These are phyloP conservation scores for Penicillium psychrosexuale DNA, from an alignment of 2,329 filamentous ascomycete species.

Conservation along the genomic window DNA sequence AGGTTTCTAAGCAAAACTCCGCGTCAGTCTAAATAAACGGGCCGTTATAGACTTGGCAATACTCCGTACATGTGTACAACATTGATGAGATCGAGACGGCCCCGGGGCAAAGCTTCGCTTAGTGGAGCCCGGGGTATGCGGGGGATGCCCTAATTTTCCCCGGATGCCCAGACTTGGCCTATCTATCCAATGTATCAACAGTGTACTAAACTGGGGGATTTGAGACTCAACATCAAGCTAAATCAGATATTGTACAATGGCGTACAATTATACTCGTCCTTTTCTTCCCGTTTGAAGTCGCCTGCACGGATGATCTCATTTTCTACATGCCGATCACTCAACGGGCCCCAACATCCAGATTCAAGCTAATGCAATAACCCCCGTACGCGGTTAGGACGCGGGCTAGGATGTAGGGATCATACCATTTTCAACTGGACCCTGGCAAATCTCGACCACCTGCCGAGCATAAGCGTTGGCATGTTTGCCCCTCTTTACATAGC, in stretches of 20 bases:
- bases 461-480: conserved; percentile 8
- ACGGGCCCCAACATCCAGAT: conserved; percentile 4
- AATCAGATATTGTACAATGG: no score
- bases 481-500: conserved; percentile 2
- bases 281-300: not conserved
- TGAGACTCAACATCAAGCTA: not conserved
- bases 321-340: not conserved
- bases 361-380: conserved; percentile 10
- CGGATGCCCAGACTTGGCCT: not conserved
- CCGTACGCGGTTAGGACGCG: not conserved
- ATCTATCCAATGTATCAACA: no score
- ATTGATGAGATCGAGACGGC: not conserved
- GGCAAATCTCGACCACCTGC: not conserved
- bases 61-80: no score
- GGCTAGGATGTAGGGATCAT: not conserved
- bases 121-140: not conserved
- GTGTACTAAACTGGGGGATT: not conserved
- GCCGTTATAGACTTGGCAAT: not conserved
- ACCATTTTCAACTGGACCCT: not conserved
- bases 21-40: not conserved
- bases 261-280: not conserved
- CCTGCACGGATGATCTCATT: not conserved
- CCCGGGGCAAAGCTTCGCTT: not conserved
- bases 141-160: not conserved
- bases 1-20: not conserved